Evolutionary conservation across 1,284 basidiomycete genomes (phyloP), one percentile per base, ranked within the genome.

Genomic region (Malassezia furfur): DNA sequence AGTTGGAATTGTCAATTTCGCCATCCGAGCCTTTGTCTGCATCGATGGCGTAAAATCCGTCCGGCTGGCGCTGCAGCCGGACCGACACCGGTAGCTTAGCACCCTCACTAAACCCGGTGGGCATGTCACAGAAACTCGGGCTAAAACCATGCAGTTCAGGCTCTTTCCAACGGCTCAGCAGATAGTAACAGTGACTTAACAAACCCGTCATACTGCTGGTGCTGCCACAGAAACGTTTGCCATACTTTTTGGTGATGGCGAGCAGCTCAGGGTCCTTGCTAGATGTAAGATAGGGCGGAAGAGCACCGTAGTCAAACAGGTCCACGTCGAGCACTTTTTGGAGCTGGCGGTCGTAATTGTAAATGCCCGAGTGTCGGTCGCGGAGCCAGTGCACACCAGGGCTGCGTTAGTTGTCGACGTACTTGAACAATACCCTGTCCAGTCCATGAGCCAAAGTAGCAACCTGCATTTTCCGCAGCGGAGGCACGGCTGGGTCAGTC

Each of bases 331-430:
- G 87, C 41, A 96, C 82, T 7, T 77, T 76, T 69, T 85, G 81
- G 3, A 89, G 77, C 67, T 81, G 81, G 1, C 83, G 81, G 0
- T 84, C 77, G 70, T 89, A 96, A 72, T 94, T 94, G 77, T 88
- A 93, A 7, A 88, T 85, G 6, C 83, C 81, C 0, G 89, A 87
- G 9, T 88, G 81, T 1, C 88, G 86, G 67, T 98, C 91, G 65
- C 84, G 83, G 2, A 96, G 76, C 84, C 87, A 88, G 69, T 93
- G 87, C 0, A 94, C 85, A n/a, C 90, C 90, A 3, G 88, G 87
- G 64, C 88, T 91, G 52, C 48, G 39, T 54, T 45, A 38, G 14
- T 14, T 12, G 22, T 30, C 31, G 8, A 19, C 28, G 17, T 30
- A 57, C 55, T 74, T 72, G 61, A 74, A 74, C 15, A 74, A 56